Base-by-base conservation (phyloP, 2,329 filamentous ascomycete genomes). In the Intubia oerlemansii region DNA sequence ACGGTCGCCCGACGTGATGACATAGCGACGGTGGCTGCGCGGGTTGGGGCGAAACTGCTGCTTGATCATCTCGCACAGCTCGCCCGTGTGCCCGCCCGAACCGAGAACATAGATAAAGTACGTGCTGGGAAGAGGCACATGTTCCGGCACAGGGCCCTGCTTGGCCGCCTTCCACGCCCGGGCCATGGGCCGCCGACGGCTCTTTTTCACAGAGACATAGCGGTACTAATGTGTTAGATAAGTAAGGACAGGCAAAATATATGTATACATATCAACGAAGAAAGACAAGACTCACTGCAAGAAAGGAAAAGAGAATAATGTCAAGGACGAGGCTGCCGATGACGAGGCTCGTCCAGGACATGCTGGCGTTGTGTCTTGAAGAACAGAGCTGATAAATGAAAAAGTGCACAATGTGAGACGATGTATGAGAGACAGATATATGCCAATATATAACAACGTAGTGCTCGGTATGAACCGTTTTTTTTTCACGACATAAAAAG, bases 31-130 rank as follows among this genome's bases (percentile, higher is more conserved):
- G 41, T 78, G 72, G 51, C 72, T 51, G 42, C 49, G 45, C 30
- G 46, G 25, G 37, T 56, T 58, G 22, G 51, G 50, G 33, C 55
- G 57, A 43, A 63, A 65, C 38, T 62, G 64, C 39, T 58, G 54
- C 32, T 58, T 56, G 40, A 98, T 66, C 56, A 93, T 77, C 43
- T 75, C 70, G 36, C 92, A 60, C 77, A 98, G 91, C 51, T 98
- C 88, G 27, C 81, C 73, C 1, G 88, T 93, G 51, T 98, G 88
- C 1, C 88, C 88, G 18, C 88, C 88, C 3, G 79, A 90, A 29
- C 88, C 88, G 15, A 95, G 73, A 16, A 95, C 72, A 37, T 91
- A 65, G 18, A 91, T 57, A 30, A 82, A 56, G 47, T 84, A 64
- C 16, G 52, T 51, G 4, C 41, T 38, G 5, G 42, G 44, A 12